Evolutionary conservation across 495 filamentous ascomycete species (phyloP).

Genomic region (Talaromyces stipitatus): DNA sequence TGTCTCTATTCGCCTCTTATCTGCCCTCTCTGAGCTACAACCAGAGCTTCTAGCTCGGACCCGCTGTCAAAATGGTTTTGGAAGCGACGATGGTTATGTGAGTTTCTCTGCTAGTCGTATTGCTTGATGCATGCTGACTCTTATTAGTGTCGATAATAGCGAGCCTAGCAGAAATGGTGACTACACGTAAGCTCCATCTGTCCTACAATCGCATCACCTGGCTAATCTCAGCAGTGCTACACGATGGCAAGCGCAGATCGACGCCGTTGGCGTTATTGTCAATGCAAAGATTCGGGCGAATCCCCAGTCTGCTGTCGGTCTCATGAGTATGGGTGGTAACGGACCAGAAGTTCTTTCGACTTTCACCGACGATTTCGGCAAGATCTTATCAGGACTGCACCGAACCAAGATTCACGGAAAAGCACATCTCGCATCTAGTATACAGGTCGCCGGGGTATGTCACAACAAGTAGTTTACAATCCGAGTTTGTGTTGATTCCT

Average conservation of each 20-base stretch:
- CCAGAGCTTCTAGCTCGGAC: slow-evolving; percentile 5
- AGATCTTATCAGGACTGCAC: slow-evolving; percentile 88
- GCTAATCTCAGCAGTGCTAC: slow-evolving; percentile 53
- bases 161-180: slow-evolving; percentile 97
- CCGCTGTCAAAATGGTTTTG: slow-evolving; percentile 52
- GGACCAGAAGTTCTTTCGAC: slow-evolving; percentile 95
- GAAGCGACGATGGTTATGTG: slow-evolving; percentile 73
- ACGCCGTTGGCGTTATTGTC: slow-evolving; percentile 92
- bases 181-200: slow-evolving; percentile 47
- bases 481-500: background rate
- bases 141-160: slow-evolving; percentile 83
- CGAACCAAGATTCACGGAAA: slow-evolving; percentile 87
- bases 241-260: slow-evolving; percentile 89
- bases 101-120: slow-evolving; percentile 18
- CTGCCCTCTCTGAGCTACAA: background rate
- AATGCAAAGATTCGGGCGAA: slow-evolving; percentile 88
- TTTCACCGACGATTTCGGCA: slow-evolving; percentile 88
- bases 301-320: slow-evolving; percentile 89
- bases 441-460: slow-evolving; percentile 89
- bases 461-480: background rate
- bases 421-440: slow-evolving; percentile 80
- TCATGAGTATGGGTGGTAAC: slow-evolving; percentile 98
- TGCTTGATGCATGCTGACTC: slow-evolving; percentile 14
- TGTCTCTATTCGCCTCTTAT: background rate
- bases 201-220: background rate